Base-by-base conservation (phyloP, 495 filamentous ascomycete genomes). In the Peziza echinospora region DNA sequence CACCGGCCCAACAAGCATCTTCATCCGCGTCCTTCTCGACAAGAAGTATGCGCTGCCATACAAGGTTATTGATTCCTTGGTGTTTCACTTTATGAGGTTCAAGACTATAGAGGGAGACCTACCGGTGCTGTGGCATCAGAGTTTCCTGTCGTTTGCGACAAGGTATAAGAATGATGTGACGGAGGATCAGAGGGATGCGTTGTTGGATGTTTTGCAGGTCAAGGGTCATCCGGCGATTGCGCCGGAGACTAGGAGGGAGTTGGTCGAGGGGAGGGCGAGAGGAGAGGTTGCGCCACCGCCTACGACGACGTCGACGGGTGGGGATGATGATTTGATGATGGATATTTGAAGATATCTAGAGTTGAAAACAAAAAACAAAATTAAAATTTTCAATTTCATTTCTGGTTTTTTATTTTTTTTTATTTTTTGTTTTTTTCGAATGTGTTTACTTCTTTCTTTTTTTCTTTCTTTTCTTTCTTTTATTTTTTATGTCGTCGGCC, bases 31-130 rank as follows among this genome's bases (percentile, higher is more conserved):
- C 16, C 73, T 99, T 45, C 65, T 99, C 9, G 86, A 96, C 64
- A 99, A 99, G 71, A 84, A 84, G 55, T 96, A 99, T 53, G 89
- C 89, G 1, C 69, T 97, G 19, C 89, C 89, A 24, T 93, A 80
- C 65, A 85, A 92, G 62, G 87, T 91, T 21, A 76, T 97, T 17
- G 89, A 97, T 54, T 78, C 84, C 21, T 67, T 96, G 5, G 91
- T 96, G 13, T 96, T 94, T 64, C 86, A 96, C 63, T 97, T 94
- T 61, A 62, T 93, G 51, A 77, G 89, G 16, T 94, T 94, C 65
- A 73, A 80, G 26, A 74, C 67, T 24, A 65, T 65, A 2, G 65
- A 72, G 23, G 61, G 64, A 11, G 60, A 63, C 8, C 62, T 92
- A 30, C 84, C 85, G 0, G 81, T 93, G 4, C 70, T 93, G 37